Percentiles rank a stretch among this genome's conserved stretches.
phyloP scores from a whole-genome alignment of 805 yeast genomes.

The Zygosaccharomyces pseudorouxii region DNA sequence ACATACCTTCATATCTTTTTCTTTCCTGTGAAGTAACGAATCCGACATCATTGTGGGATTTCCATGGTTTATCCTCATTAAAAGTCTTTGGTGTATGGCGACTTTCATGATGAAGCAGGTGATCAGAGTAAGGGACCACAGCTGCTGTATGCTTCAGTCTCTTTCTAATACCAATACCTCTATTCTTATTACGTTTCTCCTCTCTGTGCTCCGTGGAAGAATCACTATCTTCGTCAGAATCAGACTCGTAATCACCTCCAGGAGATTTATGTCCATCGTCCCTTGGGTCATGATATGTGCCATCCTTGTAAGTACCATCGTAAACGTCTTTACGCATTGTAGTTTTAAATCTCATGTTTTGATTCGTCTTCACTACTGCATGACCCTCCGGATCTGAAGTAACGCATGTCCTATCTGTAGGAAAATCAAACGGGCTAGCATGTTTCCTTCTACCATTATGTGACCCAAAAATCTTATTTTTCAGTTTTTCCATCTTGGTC shows the following conservation, averaged over 20 bases:
- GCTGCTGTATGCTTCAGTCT: constrained; percentile 17
- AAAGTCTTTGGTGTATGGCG: constrained; percentile 37
- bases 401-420: constrained; percentile 5
- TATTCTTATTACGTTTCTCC: constrained; percentile 11
- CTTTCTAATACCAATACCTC: constrained; percentile 14
- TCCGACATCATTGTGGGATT: constrained; percentile 62
- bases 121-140: constrained; percentile 14
- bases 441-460: constrained; percentile 1
- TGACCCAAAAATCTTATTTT: constrained; percentile 13
- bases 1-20: constrained; percentile 87
- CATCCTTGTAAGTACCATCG: constrained; percentile 6
- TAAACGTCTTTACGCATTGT: constrained; percentile 27
- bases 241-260: constrained; percentile 1
- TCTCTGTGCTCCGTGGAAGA: constrained; percentile 7
- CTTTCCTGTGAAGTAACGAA: constrained; percentile 59
- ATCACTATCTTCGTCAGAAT: constrained; percentile 17
- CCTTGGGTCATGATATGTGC: constrained; percentile 5
- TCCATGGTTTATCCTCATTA: constrained; percentile 93
- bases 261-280: constrained; percentile 10
- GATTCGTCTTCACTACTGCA: constrained; percentile 14
- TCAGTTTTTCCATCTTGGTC: constrained; percentile 18
- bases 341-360: constrained; percentile 21
- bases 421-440: constrained; percentile 4
- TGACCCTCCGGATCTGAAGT: constrained; percentile 13
- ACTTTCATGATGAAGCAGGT: constrained; percentile 13